Percentiles rank a stretch among this genome's conserved stretches.
Conservation (phyloP, 768 basidiomycete genomes). For the Leccinum boreale region DNA sequence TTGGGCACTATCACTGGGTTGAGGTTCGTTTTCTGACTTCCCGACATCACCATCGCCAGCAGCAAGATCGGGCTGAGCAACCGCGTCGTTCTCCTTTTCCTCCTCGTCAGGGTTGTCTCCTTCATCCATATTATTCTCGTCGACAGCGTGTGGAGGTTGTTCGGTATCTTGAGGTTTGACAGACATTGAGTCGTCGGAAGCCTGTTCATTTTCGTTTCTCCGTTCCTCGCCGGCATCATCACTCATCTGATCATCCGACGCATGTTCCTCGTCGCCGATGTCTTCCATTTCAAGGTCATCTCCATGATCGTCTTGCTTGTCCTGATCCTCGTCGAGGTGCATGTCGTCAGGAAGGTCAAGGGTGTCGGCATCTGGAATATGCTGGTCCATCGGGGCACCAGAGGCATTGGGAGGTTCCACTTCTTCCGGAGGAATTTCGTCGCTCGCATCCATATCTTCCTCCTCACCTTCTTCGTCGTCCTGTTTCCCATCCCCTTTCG, state of each 20-base stretch:
- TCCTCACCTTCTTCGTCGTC: slow-evolving; percentile 30
- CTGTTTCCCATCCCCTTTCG: slow-evolving; percentile 26
- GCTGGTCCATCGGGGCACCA: slow-evolving; percentile 72
- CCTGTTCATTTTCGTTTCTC: slow-evolving; percentile 7
- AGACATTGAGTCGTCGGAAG: slow-evolving; percentile 20
- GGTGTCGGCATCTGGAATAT: slow-evolving; percentile 73
- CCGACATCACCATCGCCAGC: slow-evolving; percentile 24
- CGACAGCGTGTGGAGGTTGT: slow-evolving; percentile 16
- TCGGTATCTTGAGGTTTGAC: slow-evolving; percentile 24
- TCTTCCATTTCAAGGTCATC: slow-evolving; percentile 35
- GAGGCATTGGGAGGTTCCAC: slow-evolving; percentile 45
- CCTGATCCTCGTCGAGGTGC: slow-evolving; percentile 46
- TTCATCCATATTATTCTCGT: slow-evolving; percentile 15
- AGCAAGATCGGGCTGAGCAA: slow-evolving; percentile 37
- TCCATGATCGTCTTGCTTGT: slow-evolving; percentile 26
- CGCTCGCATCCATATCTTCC: slow-evolving; percentile 11
- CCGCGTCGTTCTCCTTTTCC: slow-evolving; percentile 23
- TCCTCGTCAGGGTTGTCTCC: slow-evolving; percentile 31
- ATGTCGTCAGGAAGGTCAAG: slow-evolving; percentile 90
- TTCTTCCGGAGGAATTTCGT: slow-evolving; percentile 40
- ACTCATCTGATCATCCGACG: slow-evolving; percentile 25
- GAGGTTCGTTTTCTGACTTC: slow-evolving; percentile 15
- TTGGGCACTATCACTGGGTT: slow-evolving; percentile 16
- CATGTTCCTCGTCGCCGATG: slow-evolving; percentile 31
- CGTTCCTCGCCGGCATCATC: slow-evolving; percentile 18